Percentiles rank a stretch among this genome's conserved stretches.
Conservation (phyloP, 345 rosid species). For the Sisymbrium irio region DNA sequence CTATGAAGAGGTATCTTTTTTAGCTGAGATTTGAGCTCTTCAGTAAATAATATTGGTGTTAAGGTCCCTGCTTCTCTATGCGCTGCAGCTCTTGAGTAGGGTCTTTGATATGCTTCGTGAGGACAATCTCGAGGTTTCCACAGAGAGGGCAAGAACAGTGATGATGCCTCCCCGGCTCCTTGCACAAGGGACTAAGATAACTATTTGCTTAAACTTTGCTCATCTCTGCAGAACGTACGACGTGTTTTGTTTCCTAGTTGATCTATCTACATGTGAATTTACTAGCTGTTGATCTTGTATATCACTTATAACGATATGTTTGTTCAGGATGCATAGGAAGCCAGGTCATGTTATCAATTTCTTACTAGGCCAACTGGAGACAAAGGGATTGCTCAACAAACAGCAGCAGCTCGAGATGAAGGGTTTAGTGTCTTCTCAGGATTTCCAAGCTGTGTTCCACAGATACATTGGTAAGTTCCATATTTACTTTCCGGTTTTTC, state of each 20-base stretch:
- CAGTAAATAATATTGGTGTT: background rate
- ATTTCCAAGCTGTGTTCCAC: conserved; percentile 44
- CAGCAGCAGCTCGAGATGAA: conserved; percentile 44
- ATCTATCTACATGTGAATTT: background rate
- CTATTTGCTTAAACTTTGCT: conserved; percentile 79
- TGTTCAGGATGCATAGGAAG: conserved; percentile 46
- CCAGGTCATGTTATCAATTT: conserved; percentile 48
- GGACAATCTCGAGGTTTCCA: conserved; percentile 73
- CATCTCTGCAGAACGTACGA: conserved; percentile 83
- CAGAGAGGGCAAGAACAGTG: conserved; percentile 78
- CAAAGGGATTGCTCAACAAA: conserved; percentile 45
- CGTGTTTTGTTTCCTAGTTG: background rate
- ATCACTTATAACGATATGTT: background rate
- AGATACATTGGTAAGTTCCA: conserved; percentile 40
- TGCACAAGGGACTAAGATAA: conserved; percentile 77
- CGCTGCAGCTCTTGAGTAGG: conserved; percentile 73
- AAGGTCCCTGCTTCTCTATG: conserved; percentile 10
- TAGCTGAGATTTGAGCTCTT: background rate
- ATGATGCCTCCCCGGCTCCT: conserved; percentile 88
- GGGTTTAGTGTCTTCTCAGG: conserved; percentile 42
- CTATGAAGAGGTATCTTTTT: conserved; percentile 62
- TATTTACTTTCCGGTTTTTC: background rate
- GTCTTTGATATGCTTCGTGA: conserved; percentile 67
- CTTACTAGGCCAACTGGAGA: conserved; percentile 47
- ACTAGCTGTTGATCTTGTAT: background rate